Base-by-base conservation (phyloP, 164 flowering plant genomes). In the Berberis thunbergii region DNA sequence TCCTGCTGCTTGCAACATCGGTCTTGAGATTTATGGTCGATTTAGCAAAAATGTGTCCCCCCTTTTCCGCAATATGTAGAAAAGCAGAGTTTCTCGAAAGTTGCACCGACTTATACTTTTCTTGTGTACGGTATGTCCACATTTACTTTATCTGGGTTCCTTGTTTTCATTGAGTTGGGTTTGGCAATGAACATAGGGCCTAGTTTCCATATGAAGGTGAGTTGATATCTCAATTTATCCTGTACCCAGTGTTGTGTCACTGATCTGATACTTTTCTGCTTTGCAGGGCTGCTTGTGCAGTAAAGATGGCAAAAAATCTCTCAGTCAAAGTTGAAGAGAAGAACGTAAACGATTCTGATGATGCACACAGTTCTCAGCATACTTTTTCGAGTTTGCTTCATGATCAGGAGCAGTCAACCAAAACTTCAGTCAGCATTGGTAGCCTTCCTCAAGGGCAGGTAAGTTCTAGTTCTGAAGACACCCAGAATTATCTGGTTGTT, bases 1-100 rank as follows among this genome's bases (percentile, higher is more conserved):
- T 65, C 99, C 99, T 80, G 92, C 96, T 69, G 91, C 98, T 76
- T 76, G 96, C 99, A 44, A 91, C 97, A 42, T 81, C 98, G 44
- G 84, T 95, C 59, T 77, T 95, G 54, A 79, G 99, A 63, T 95
- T 95, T 72, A 89, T 95, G 99, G 98, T 95, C 77, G 98, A 95
- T 80, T 79, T 91, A 12, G 98, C 93, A 56, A 95, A 95, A 78
- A 95, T 91, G 97, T 89, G 94, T 65, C 84, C 87, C 43, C 82
- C 88, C 4, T 95, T 95, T 62, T 81, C 98, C 67, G 79, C 85
- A 64, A 80, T 85, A 43, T 89, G 97, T 71, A 80, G 93, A 72
- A 75, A 96, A 41, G 69, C 81, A 10, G 99, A 95, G 49, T 86
- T 88, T 81, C 89, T 91, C 64, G 98, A 95, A 75, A 84, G 84